Percentiles rank a stretch among this genome's conserved stretches.
Evolutionary conservation across 2,329 filamentous ascomycete genomes (phyloP).

Genomic region (Fonsecaea multimorphosa): DNA sequence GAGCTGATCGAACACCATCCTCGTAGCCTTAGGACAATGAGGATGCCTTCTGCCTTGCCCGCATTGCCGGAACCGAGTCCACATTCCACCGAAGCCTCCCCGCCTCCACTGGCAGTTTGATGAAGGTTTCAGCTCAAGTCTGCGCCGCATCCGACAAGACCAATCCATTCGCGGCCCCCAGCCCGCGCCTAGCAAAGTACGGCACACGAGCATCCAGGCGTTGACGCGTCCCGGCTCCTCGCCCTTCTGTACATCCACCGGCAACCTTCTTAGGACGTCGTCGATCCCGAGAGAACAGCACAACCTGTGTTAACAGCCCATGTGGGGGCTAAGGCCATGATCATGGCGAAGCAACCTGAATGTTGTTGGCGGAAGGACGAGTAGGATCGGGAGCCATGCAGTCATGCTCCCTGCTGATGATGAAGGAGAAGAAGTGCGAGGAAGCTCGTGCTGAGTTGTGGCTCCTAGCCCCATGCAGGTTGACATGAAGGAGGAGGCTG

Average conservation of each 20-base stretch:
- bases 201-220: not conserved
- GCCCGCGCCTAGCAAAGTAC: not conserved
- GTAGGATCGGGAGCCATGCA: constrained; percentile 2
- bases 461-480: not conserved
- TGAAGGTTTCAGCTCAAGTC: not conserved
- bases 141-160: not conserved
- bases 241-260: too few species aligned
- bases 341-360: not conserved
- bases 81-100: not conserved
- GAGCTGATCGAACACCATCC: not conserved
- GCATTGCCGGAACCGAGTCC: not conserved
- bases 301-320: not conserved
- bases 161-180: not conserved
- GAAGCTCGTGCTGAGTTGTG: not conserved
- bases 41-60: not conserved
- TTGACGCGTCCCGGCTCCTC: not conserved
- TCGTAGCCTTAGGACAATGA: not conserved
- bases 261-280: not conserved
- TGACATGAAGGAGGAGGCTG: not conserved
- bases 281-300: not conserved
- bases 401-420: constrained; percentile 5
- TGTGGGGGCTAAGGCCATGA: not conserved
- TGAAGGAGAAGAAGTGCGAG: not conserved
- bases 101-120: not conserved
- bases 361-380: not conserved